Percentiles rank a stretch among this genome's conserved stretches.
These are phyloP conservation scores for Paraleonurus japonicus DNA, from an alignment of 257 asterid genomes.

Conservation along the genomic window DNA sequence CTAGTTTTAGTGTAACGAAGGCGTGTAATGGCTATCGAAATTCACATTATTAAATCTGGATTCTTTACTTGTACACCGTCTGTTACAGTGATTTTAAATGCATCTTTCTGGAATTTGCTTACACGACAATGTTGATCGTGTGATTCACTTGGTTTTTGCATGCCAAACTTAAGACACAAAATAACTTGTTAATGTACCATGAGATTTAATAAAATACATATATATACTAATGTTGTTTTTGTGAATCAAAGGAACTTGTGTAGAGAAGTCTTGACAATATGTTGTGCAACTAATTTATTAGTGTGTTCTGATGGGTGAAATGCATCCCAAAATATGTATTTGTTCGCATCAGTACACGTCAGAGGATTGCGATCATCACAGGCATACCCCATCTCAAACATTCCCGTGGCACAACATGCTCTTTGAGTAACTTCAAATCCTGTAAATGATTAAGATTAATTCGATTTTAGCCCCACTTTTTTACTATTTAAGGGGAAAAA, in stretches of 20 bases:
- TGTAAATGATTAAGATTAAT: too few species aligned
- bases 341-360: constrained; percentile 67
- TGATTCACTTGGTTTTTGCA: not conserved
- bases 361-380: constrained; percentile 53
- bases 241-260: constrained; percentile 36
- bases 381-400: constrained; percentile 72
- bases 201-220: not conserved
- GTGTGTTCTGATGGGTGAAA: constrained; percentile 84
- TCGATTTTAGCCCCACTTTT: too few species aligned
- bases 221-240: not conserved
- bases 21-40: not conserved
- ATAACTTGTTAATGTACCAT: not conserved
- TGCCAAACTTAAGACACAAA: not conserved
- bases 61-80: not conserved
- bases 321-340: constrained; percentile 87
- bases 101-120: not conserved
- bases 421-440: constrained; percentile 55
- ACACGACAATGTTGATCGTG: not conserved
- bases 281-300: constrained; percentile 45
- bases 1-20: constrained; percentile 37
- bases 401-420: constrained; percentile 90
- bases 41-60: not conserved
- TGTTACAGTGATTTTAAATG: not conserved
- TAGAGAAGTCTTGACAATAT: constrained; percentile 46
- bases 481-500: too few species aligned